Percentiles rank a stretch among this genome's conserved stretches.
Conservation (phyloP, 805 yeast genomes). For the Candida piceae region DNA sequence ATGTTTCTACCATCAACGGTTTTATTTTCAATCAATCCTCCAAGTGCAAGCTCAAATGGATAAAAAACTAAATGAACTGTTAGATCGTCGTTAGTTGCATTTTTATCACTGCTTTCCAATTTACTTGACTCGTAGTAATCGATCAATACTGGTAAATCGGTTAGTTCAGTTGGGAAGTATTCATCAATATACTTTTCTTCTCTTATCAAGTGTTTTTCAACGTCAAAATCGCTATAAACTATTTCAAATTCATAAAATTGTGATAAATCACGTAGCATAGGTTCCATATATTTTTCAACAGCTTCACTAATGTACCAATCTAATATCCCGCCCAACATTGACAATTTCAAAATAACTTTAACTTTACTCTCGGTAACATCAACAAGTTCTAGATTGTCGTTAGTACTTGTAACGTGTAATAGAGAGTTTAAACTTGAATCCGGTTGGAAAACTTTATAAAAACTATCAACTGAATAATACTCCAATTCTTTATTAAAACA, state of each 20-base stretch:
- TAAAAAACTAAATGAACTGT: constrained; percentile 17
- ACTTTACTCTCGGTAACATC: background rate
- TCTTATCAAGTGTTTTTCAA: background rate
- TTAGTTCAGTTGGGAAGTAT: constrained; percentile 19
- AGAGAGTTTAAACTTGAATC: constrained; percentile 4
- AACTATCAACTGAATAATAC: constrained; percentile 18
- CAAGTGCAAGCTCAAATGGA: constrained; percentile 20
- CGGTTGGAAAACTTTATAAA: constrained; percentile 10
- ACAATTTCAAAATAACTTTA: constrained; percentile 7
- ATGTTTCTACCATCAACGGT: constrained; percentile 11
- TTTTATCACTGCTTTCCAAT: background rate
- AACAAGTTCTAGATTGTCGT: background rate
- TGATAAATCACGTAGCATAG: constrained; percentile 4
- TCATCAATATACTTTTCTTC: constrained; percentile 9
- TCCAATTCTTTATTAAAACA: constrained; percentile 25
- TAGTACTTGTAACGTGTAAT: constrained; percentile 8
- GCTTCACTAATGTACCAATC: constrained; percentile 19
- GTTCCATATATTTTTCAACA: constrained; percentile 8
- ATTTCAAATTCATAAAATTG: constrained; percentile 8
- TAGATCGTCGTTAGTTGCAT: background rate
- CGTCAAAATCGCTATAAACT: constrained; percentile 2
- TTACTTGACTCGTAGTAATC: constrained; percentile 11
- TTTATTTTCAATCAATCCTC: constrained; percentile 12
- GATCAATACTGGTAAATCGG: constrained; percentile 20
- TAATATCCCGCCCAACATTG: constrained; percentile 9